phyloP scores from a whole-genome alignment of 768 basidiomycete species.

The Fistulinella prunicolor region DNA sequence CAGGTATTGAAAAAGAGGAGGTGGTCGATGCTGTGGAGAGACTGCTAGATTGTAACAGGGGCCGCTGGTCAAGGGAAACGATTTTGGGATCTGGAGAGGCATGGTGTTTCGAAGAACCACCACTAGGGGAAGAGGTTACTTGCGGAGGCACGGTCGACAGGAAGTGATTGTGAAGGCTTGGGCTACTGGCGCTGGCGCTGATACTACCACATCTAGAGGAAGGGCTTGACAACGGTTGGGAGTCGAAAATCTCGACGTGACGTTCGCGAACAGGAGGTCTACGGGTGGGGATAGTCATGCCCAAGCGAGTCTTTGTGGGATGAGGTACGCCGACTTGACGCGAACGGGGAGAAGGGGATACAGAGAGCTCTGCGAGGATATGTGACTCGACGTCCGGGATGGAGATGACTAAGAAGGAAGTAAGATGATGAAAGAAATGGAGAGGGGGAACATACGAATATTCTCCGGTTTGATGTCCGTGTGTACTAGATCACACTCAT shows the following conservation, averaged over 20 bases:
- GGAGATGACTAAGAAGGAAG: slow-evolving; percentile 57
- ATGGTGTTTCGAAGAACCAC: slow-evolving; percentile 21
- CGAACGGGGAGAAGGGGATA: slow-evolving; percentile 69
- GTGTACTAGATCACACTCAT: slow-evolving; percentile 89
- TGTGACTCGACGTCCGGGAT: slow-evolving; percentile 79
- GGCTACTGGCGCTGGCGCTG: slow-evolving; percentile 28
- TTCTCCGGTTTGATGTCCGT: slow-evolving; percentile 97
- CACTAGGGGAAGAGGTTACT: slow-evolving; percentile 25
- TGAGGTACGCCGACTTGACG: slow-evolving; percentile 79
- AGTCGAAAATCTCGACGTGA: slow-evolving; percentile 80
- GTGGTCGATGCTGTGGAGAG: slow-evolving; percentile 32
- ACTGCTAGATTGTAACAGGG: slow-evolving; percentile 35
- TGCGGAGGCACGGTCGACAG: slow-evolving; percentile 8
- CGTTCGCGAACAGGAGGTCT: slow-evolving; percentile 47
- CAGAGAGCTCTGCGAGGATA: slow-evolving; percentile 64
- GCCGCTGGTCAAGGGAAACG: slow-evolving; percentile 4
- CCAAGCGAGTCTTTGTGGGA: slow-evolving; percentile 59
- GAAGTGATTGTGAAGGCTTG: slow-evolving; percentile 18
- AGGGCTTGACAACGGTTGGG: slow-evolving; percentile 70
- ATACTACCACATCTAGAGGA: slow-evolving; percentile 32
- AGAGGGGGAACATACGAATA: slow-evolving; percentile 63
- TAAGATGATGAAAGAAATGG: slow-evolving; percentile 13
- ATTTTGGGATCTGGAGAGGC: slow-evolving; percentile 4
- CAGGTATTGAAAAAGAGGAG: slow-evolving; percentile 46
- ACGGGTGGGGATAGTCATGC: slow-evolving; percentile 58